A percentile compares a stretch with the other conserved stretches of the same genome.
Conservation (phyloP, 2,329 filamentous ascomycete genomes). For the Emydomyces testavorans region DNA sequence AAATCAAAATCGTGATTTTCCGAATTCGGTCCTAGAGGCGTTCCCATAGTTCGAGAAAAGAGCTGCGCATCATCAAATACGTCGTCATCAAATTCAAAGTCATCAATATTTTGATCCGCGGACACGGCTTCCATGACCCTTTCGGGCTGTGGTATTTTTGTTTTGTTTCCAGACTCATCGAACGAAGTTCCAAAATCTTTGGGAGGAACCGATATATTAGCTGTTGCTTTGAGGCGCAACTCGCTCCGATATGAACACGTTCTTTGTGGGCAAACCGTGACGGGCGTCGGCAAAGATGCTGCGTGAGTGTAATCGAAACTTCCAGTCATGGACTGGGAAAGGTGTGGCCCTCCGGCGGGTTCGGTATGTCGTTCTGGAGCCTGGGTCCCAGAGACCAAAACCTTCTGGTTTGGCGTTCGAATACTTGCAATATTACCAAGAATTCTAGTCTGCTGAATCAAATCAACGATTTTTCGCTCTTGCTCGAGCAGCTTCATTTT, state of each 20-base stretch:
- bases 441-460: constrained; percentile 26
- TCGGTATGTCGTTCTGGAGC: constrained; percentile 5
- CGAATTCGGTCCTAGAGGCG: constrained; percentile 20
- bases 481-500: constrained; percentile 27
- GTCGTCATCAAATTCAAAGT: constrained; percentile 15
- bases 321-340: neutral
- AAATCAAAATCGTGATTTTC: constrained; percentile 34
- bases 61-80: constrained; percentile 21
- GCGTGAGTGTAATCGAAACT: neutral
- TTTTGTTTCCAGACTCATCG: neutral
- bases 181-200: neutral
- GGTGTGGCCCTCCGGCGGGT: neutral
- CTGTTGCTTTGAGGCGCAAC: neutral
- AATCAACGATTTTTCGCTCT: constrained; percentile 25
- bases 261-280: neutral
- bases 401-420: constrained; percentile 8
- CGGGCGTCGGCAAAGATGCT: constrained; percentile 3
- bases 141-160: neutral
- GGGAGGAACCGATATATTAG: neutral
- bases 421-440: constrained; percentile 15
- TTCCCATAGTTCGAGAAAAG: constrained; percentile 35
- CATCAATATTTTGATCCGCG: neutral
- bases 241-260: neutral
- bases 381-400: constrained; percentile 17
- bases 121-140: neutral